Evolutionary conservation across 495 filamentous ascomycete species (phyloP).

Genomic region (Thermothielavioides terrestris): DNA sequence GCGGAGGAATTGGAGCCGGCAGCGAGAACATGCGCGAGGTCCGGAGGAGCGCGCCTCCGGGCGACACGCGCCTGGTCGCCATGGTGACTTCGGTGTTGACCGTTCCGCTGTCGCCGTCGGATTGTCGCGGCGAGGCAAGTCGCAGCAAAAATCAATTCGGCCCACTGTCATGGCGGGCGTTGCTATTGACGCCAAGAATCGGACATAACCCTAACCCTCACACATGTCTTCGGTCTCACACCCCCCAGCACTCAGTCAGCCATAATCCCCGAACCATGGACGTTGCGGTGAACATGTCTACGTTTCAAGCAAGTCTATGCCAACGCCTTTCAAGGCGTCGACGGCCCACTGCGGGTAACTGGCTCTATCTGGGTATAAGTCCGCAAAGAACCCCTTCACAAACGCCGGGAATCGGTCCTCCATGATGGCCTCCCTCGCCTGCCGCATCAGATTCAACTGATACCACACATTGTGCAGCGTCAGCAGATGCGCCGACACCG

Average conservation of each 20-base stretch:
- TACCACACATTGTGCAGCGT: slow-evolving; percentile 95
- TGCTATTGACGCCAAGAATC: neutral
- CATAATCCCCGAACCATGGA: no score
- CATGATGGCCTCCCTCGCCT: slow-evolving; percentile 67
- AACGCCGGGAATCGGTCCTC: slow-evolving; percentile 76
- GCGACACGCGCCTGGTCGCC: slow-evolving; percentile 40
- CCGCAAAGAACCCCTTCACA: slow-evolving; percentile 64
- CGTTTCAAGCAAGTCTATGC: slow-evolving; percentile 57
- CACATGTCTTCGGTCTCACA: no score
- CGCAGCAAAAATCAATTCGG: slow-evolving; percentile 19
- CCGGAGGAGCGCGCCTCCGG: slow-evolving; percentile 51
- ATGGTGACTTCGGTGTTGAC: slow-evolving; percentile 12
- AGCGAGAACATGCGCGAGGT: slow-evolving; percentile 52
- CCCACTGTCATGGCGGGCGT: neutral
- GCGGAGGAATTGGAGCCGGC: slow-evolving; percentile 42
- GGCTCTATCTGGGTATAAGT: slow-evolving; percentile 57
- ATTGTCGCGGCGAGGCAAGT: no score
- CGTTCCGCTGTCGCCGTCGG: neutral
- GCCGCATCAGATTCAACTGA: slow-evolving; percentile 71
- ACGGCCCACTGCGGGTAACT: slow-evolving; percentile 79
- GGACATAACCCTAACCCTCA: slow-evolving; percentile 14
- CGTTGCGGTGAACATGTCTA: no score
- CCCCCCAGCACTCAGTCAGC: neutral
- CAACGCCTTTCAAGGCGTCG: slow-evolving; percentile 71
- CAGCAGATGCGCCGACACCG: slow-evolving; percentile 86